Evolutionary conservation across 331 rosid species (phyloP), one percentile per base, ranked within the genome.

Genomic region (Pyrus hybrid): DNA sequence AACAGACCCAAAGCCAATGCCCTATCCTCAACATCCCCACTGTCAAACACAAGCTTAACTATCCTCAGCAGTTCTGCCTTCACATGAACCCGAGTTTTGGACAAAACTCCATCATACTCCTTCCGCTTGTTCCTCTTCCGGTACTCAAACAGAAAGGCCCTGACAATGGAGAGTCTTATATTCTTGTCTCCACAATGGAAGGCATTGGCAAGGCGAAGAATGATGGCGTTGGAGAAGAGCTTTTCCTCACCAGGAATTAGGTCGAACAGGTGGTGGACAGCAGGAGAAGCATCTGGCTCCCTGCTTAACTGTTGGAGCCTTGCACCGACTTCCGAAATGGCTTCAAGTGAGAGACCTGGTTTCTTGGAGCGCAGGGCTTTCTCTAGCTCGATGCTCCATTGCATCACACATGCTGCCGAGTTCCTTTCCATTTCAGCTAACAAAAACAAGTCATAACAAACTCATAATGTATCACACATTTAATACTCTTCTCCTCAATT

Each of bases 311-410:
- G 96, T 66, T 64, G 79, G 56, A 94, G 87, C 43, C 80, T 77
- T 45, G 85, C 81, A 22, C 90, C 94, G 58, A 85, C 79, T 41
- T 83, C 82, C 61, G 75, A 76, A 66, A 94, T 88, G 79, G 92
- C 82, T 80, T 88, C 81, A 14, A 80, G 62, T 18, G 86, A 65
- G 28, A 71, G 86, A 60, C 91, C 96, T 82, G 90, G 91, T 57
- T 73, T 85, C 68, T 72, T 77, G 35, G 93, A 88, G n/a, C 96
- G 97, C 18, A 94, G 84, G 33, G 88, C 90, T 86, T 87, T 92
- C 80, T 94, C 99, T 8, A 92, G 93, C 77, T 91, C 92, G 75
- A 90, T 85, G 85, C 96, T 94, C 96, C 97, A 94, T 78, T 88
- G 86, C 95, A 94, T 88, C 33, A 93, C 91, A 43, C 76, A 64